phyloP scores from a whole-genome alignment of 2,329 filamentous ascomycete species.

The Colletotrichum lentis region DNA sequence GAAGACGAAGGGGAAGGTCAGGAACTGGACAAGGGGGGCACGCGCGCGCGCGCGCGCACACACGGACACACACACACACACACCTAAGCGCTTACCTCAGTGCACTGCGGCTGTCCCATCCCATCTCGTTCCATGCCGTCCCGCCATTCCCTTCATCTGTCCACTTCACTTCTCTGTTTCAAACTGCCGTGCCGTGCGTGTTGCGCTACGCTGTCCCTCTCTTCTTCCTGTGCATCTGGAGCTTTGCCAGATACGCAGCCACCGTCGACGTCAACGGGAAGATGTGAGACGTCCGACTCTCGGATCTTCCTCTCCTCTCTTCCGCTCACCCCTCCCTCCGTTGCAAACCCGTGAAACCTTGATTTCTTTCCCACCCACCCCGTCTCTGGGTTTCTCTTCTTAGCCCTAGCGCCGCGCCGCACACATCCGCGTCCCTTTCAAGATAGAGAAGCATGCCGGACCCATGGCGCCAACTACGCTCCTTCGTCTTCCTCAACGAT shows the following conservation, averaged over 20 bases:
- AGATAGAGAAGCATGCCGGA: conserved; percentile 48
- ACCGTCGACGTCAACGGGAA: conserved; percentile 25
- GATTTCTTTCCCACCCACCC: conserved; percentile 7
- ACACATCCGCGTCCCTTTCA: not conserved
- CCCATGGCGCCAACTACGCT: conserved; percentile 45
- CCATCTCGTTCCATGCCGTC: not conserved
- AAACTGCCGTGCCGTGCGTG: conserved; percentile 8
- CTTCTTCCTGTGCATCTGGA: conserved; percentile 2
- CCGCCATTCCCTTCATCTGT: not conserved
- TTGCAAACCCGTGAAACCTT: conserved; percentile 5
- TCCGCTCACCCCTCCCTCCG: conserved; percentile 20
- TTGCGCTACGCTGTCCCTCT: not conserved
- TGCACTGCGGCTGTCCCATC: not conserved
- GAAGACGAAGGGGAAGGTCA: not conserved
- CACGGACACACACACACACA: no score
- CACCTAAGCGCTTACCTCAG: no score
- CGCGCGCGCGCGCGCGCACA: no score
- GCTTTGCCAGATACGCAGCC: conserved; percentile 6
- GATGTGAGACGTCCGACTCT: conserved; percentile 34
- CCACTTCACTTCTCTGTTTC: conserved; percentile 10
- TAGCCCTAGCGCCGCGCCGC: conserved; percentile 3
- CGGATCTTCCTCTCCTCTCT: conserved; percentile 13
- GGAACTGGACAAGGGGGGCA: not conserved
- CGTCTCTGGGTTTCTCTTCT: conserved; percentile 13
- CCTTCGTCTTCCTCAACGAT: conserved; percentile 58